Evolutionary conservation across 768 basidiomycete species (phyloP).

Genomic region (Mycena kentingensis): DNA sequence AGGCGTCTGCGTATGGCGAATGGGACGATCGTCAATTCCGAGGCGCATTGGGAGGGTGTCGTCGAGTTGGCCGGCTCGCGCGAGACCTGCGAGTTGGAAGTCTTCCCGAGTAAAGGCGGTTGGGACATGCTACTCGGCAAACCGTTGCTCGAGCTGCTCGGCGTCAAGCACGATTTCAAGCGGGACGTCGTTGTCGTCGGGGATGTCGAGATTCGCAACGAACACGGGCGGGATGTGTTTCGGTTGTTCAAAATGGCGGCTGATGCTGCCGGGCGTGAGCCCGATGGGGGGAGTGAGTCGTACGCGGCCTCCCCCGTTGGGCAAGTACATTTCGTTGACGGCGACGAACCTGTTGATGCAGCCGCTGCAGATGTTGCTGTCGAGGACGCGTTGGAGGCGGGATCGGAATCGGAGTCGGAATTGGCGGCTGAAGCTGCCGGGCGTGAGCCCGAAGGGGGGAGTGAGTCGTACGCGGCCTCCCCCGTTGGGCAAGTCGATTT

Average conservation of each 20-base stretch:
- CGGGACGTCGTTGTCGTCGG: not conserved
- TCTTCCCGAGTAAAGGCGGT: slow-evolving; percentile 25
- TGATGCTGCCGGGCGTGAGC: not conserved
- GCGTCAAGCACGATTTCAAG: slow-evolving; percentile 16
- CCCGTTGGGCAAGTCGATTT: slow-evolving; percentile 11
- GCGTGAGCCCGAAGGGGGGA: not conserved
- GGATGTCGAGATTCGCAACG: not conserved
- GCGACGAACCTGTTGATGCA: not conserved
- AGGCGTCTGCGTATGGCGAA: slow-evolving; percentile 35
- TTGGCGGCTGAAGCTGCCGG: not conserved
- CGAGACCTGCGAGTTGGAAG: slow-evolving; percentile 15
- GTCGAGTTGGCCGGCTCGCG: slow-evolving; percentile 16
- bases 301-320: not conserved
- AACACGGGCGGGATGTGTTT: not conserved
- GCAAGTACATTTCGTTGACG: not conserved
- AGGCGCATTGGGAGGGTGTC: slow-evolving; percentile 23
- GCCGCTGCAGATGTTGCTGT: not conserved
- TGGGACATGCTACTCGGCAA: slow-evolving; percentile 22
- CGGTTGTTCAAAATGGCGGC: not conserved
- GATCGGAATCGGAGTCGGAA: not conserved
- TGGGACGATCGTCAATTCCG: slow-evolving; percentile 23
- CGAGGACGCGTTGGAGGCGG: not conserved
- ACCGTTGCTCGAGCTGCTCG: slow-evolving; percentile 18
- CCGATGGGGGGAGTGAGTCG: not conserved
- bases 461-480: slow-evolving; percentile 3